These are phyloP conservation scores for Primulina huaijiensis DNA, from an alignment of 257 asterid species.

Conservation along the genomic window DNA sequence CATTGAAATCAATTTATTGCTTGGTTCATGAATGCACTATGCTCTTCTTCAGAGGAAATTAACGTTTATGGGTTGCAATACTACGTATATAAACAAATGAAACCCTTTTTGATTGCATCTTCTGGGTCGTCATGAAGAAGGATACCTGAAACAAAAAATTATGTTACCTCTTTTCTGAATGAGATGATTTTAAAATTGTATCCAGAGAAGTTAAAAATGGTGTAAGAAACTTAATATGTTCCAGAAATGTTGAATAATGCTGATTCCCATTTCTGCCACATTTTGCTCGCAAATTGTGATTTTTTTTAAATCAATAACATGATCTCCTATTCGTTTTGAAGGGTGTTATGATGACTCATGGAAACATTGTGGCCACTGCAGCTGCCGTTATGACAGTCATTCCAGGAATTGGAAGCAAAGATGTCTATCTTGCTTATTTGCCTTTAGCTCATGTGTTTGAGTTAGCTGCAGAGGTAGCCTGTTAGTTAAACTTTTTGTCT, in stretches of 20 bases:
- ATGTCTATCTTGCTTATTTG: conserved; percentile 80
- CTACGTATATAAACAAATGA: background rate
- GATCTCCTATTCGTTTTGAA: conserved; percentile 30
- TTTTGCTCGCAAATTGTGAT: background rate
- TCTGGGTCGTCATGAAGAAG: conserved; percentile 7
- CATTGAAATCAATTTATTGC: background rate
- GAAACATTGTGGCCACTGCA: conserved; percentile 83
- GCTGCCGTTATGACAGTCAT: conserved; percentile 88
- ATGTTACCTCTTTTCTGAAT: conserved; percentile 9
- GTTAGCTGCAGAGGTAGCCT: conserved; percentile 85
- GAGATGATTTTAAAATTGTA: conserved; percentile 12
- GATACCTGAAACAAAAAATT: conserved; percentile 8
- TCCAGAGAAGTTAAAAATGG: background rate
- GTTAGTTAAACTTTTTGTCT: conserved; percentile 13
- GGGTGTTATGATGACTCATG: conserved; percentile 98
- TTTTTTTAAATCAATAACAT: background rate
- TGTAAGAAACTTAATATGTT: background rate
- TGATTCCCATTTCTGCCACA: background rate
- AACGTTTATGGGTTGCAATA: background rate
- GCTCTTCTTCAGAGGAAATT: conserved; percentile 19
- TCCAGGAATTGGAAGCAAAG: conserved; percentile 64
- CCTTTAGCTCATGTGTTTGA: conserved; percentile 95
- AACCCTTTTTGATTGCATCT: conserved; percentile 14
- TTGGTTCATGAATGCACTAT: conserved; percentile 21
- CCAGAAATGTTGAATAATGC: background rate